phyloP scores from a whole-genome alignment of 2,329 filamentous ascomycete species.

The Dactylella cylindrospora region DNA sequence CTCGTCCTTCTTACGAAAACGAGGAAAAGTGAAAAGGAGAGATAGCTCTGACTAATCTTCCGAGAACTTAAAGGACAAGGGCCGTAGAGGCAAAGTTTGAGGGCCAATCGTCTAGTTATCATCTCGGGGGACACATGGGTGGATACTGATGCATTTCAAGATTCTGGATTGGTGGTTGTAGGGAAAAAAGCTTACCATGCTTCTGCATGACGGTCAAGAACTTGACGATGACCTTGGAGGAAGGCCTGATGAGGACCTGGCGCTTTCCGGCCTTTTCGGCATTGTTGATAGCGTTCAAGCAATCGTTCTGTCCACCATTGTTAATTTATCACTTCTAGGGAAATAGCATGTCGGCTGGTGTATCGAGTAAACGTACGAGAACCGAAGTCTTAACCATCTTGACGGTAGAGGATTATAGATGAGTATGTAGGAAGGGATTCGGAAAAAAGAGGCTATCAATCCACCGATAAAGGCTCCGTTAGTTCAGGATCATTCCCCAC shows the following conservation, averaged over 20 bases:
- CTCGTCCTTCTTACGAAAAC: slow-evolving; percentile 46
- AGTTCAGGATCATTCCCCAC: slow-evolving; percentile 42
- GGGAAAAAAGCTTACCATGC: slow-evolving; percentile 74
- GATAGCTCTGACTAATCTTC: slow-evolving; percentile 70
- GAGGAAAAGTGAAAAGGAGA: slow-evolving; percentile 28
- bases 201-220: slow-evolving; percentile 99
- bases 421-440: slow-evolving; percentile 13
- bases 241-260: slow-evolving; percentile 96
- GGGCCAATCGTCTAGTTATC: slow-evolving; percentile 99
- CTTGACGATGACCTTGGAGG: slow-evolving; percentile 99
- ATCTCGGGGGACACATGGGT: slow-evolving; percentile 65
- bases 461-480: slow-evolving; percentile 11
- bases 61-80: slow-evolving; percentile 99
- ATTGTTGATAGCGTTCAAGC: slow-evolving; percentile 99
- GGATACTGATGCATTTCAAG: slow-evolving; percentile 19
- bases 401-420: slow-evolving; percentile 58
- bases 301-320: slow-evolving; percentile 72
- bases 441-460: slow-evolving; percentile 15
- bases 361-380: slow-evolving; percentile 57
- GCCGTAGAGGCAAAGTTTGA: slow-evolving; percentile 70
- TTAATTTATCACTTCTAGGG: background rate
- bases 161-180: slow-evolving; percentile 16
- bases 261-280: slow-evolving; percentile 99
- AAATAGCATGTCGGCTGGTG: background rate
- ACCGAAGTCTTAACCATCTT: slow-evolving; percentile 99